Percentiles rank a stretch among this genome's conserved stretches.
Evolutionary conservation across 140 eudicot species (phyloP).

Genomic region (Oenanthe javanica): DNA sequence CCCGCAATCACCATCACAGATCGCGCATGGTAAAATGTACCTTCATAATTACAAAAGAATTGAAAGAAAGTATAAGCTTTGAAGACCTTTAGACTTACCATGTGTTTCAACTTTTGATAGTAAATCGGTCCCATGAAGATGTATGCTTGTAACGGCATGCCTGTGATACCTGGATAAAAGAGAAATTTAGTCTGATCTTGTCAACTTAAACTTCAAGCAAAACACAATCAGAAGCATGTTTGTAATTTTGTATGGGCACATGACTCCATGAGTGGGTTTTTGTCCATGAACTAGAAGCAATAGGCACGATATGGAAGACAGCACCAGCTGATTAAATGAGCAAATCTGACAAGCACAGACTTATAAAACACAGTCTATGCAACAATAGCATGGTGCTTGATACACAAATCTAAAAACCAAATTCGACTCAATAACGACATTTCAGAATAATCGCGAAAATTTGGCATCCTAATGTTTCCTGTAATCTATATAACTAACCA

Average conservation of each 20-base stretch:
- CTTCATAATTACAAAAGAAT: background rate
- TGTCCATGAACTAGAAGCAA: background rate
- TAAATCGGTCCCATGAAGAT: conserved; percentile 98
- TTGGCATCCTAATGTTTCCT: background rate
- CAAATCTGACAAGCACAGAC: background rate
- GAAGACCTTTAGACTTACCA: conserved; percentile 43
- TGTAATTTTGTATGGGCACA: background rate
- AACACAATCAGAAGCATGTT: background rate
- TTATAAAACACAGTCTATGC: background rate
- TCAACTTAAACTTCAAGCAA: background rate
- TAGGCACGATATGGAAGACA: background rate
- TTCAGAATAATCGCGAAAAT: background rate
- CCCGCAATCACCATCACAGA: background rate
- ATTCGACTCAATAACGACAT: background rate
- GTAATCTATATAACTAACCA: background rate
- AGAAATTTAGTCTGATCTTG: background rate
- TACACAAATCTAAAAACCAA: background rate
- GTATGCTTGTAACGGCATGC: conserved; percentile 88
- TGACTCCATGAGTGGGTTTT: background rate
- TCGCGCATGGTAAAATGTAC: background rate
- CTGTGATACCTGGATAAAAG: conserved; percentile 71
- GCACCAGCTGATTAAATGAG: background rate
- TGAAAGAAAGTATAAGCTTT: background rate
- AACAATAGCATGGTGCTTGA: background rate
- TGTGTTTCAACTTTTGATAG: conserved; percentile 96